phyloP scores from a whole-genome alignment of 108 stramenopile species.

The Skeletonema marinoi region DNA sequence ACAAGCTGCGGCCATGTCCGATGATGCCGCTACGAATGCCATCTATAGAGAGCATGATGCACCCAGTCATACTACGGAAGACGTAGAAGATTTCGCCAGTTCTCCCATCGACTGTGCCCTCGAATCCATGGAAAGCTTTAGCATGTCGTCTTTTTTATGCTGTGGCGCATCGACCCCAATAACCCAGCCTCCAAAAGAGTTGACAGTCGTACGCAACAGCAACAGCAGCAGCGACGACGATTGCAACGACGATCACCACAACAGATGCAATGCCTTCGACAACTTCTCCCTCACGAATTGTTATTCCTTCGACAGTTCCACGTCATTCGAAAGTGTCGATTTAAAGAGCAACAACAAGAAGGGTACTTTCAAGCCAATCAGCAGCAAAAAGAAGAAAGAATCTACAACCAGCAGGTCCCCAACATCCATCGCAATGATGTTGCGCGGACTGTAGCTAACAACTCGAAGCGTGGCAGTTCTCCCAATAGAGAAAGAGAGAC shows the following conservation, averaged over 20 bases:
- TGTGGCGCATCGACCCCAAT: conserved; percentile 5
- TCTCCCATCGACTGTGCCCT: conserved; percentile 23
- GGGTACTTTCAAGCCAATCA: neutral
- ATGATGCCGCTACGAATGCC: neutral
- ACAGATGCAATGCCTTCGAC: conserved; percentile 4
- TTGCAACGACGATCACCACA: neutral
- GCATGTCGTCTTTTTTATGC: conserved; percentile 16
- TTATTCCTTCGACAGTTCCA: neutral
- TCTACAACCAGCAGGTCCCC: conserved; percentile 11
- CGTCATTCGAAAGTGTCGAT: conserved; percentile 1
- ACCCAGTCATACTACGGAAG: neutral
- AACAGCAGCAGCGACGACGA: neutral
- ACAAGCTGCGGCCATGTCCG: neutral
- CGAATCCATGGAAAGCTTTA: conserved; percentile 29
- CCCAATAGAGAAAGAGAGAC: neutral
- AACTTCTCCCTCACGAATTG: neutral
- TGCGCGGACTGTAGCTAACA: conserved; percentile 9
- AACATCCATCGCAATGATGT: conserved; percentile 24
- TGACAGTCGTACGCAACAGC: neutral
- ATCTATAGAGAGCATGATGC: neutral
- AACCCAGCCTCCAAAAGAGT: neutral
- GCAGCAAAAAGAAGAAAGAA: neutral
- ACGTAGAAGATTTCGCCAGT: neutral
- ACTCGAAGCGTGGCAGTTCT: neutral
- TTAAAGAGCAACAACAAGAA: neutral